Percentiles rank a stretch among this genome's conserved stretches.
phyloP scores from a whole-genome alignment of 495 filamentous ascomycete genomes.

The Hypomontagnella monticulosa region DNA sequence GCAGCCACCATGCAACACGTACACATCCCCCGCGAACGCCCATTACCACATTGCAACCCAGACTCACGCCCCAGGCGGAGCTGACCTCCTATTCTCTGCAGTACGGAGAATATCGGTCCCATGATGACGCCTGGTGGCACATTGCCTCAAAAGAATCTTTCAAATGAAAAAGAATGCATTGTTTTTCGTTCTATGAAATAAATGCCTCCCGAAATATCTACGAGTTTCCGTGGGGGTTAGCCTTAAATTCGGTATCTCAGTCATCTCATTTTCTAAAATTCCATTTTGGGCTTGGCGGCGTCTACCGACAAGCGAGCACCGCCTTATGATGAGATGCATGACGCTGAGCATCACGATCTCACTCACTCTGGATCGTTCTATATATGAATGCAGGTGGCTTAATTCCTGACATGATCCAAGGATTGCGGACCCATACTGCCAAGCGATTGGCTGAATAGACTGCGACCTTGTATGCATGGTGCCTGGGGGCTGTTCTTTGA shows the following conservation, averaged over 20 bases:
- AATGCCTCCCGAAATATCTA: slow-evolving; percentile 31
- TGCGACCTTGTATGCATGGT: slow-evolving; percentile 40
- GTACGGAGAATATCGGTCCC: slow-evolving; percentile 19
- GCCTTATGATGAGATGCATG: slow-evolving; percentile 9
- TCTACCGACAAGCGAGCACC: slow-evolving; percentile 34
- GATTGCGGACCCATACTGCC: slow-evolving; percentile 37
- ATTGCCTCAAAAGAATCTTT: slow-evolving; percentile 7
- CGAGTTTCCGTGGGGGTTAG: slow-evolving; percentile 35
- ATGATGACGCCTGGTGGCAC: slow-evolving; percentile 22
- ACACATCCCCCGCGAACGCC: neutral
- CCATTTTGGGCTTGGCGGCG: slow-evolving; percentile 27
- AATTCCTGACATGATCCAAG: slow-evolving; percentile 39
- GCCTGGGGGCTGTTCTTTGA: slow-evolving; percentile 23
- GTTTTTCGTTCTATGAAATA: neutral
- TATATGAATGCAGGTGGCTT: slow-evolving; percentile 32
- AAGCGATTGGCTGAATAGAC: slow-evolving; percentile 31
- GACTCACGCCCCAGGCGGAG: slow-evolving; percentile 21
- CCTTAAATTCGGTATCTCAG: slow-evolving; percentile 29
- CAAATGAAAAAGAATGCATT: slow-evolving; percentile 19
- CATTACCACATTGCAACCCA: slow-evolving; percentile 19
- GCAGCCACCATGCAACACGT: slow-evolving; percentile 23
- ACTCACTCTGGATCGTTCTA: slow-evolving; percentile 38
- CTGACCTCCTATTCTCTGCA: slow-evolving; percentile 26
- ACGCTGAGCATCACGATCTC: slow-evolving; percentile 19
- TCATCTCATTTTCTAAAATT: neutral